Conservation (phyloP, 2,329 filamentous ascomycete species). For the Aureobasidium sp. region DNA sequence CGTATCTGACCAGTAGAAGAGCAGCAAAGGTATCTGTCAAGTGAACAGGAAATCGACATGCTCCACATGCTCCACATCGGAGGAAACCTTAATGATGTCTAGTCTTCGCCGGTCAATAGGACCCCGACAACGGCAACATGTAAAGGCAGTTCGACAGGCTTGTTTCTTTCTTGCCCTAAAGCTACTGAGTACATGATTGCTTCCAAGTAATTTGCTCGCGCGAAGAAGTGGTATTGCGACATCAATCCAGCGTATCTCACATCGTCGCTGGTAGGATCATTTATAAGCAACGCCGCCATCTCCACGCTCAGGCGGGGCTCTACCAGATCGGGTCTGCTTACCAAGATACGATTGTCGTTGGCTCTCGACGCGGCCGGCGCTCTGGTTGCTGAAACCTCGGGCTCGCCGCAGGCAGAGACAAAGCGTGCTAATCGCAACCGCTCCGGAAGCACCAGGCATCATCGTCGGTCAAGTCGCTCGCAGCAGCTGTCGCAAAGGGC, state of each 20-base stretch:
- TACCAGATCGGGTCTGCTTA: background rate
- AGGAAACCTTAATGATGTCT: constrained; percentile 7
- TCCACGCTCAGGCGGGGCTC: constrained; percentile 7
- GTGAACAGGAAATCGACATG: background rate
- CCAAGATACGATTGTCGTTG: background rate
- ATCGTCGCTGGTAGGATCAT: background rate
- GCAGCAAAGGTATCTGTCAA: background rate
- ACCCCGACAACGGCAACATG: background rate
- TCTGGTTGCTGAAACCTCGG: background rate
- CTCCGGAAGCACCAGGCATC: background rate
- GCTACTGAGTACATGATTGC: background rate
- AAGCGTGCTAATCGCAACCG: background rate
- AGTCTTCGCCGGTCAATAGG: background rate
- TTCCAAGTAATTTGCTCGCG: background rate
- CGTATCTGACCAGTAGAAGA: background rate
- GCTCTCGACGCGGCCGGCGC: background rate
- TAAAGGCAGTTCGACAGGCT: background rate
- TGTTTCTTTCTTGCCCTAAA: background rate
- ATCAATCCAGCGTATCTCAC: background rate
- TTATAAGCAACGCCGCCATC: constrained; percentile 6
- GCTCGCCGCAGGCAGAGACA: background rate
- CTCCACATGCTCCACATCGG: constrained; percentile 6
- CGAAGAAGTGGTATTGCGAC: background rate
- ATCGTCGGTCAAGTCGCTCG: background rate
- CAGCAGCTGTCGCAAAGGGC: constrained; percentile 3